Evolutionary conservation across 2,329 filamentous ascomycete species (phyloP), one percentile per base, ranked within the genome.

Genomic region (Cordyceps tenuipes): DNA sequence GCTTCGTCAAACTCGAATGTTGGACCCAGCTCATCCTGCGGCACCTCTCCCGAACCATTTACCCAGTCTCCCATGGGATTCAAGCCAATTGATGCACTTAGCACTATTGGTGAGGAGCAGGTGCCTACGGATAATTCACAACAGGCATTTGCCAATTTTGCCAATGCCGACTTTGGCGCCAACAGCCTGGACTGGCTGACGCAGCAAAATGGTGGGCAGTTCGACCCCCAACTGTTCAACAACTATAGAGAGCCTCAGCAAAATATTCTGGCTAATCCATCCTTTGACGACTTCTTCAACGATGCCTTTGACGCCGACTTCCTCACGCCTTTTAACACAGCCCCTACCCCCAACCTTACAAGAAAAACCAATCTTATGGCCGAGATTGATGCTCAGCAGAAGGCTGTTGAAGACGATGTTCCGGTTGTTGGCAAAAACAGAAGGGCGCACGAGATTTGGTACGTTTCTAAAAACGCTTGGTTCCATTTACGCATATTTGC

Each of bases 221-320:
- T 97, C 68, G 92, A 97, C 63, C 93, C 94, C 0, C 86, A 94
- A 59, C 79, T 97, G 5, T 97, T 97, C 71, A 90, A 89, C 58
- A 90, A 91, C 66, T 97, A 97, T 74, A 87, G 94, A 57, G 94
- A 99, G 69, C 86, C 91, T 0, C 90, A 96, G 68, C 89, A 91
- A 61, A 93, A 87, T 59, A 81, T 96, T 15, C 75, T 96, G 19
- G 77, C 79, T 65, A 86, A 76, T 68, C 83, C 81, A 48, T 84
- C 85, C 9, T 89, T 95, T 65, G 89, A 90, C 59, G 88, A 85
- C 63, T 82, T 85, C 66, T 85, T 85, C 73, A 83, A 83, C 65
- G 92, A 96, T 66, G 89, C 91, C 15, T 88, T 95, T 69, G 87
- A 92, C 17, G 77, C 85, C 21, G 92, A 96, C 67, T 89, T 96